Base-by-base conservation (phyloP, 148 eudicot genomes). In the Rhododendron molle region DNA sequence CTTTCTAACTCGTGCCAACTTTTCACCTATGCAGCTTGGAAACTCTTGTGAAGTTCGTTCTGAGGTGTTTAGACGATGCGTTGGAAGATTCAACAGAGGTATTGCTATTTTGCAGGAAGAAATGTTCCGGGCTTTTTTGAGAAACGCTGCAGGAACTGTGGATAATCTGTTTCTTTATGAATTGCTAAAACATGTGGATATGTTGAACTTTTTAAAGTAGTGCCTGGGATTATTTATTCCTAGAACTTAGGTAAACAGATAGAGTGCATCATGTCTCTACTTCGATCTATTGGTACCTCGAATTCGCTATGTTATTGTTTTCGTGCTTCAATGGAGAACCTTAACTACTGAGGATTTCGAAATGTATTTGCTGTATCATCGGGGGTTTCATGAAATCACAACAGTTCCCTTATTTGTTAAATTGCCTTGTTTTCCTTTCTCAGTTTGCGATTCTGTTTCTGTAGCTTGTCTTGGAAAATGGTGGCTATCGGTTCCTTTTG, bases 1-100 rank as follows among this genome's bases (percentile, higher is more conserved):
- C n/a, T 76, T 28, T 23, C 52, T 76, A 58, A 84, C 82, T 21
- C 54, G 5, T 32, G 43, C 49, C 7, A 30, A 26, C 1, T 74
- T 60, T 21, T 34, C 3, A 49, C 26, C 50, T 7, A 62, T 92
- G 90, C 93, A 93, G 95, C 89, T 4, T 93, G 95, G 95, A 90
- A 93, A 86, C 86, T 93, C 50, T 78, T 90, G 90, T 93, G 86
- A 91, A 79, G 89, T 83, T 56, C 60, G 0, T 20, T 32, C 4
- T 0, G 44, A 40, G 84, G 15, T 65, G 54, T 30, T 16, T 18
- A 15, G 43, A 67, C 12, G 5, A 71, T 20, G 28, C 18, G 2
- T 11, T 7, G 7, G 10, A 60, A 62, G 54, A 69, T 50, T 52
- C 50, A 40, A 74, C 84, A 49, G 81, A 86, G 6, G 40, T 44